phyloP scores from a whole-genome alignment of 495 filamentous ascomycete species.

The Talaromyces proteolyticus region DNA sequence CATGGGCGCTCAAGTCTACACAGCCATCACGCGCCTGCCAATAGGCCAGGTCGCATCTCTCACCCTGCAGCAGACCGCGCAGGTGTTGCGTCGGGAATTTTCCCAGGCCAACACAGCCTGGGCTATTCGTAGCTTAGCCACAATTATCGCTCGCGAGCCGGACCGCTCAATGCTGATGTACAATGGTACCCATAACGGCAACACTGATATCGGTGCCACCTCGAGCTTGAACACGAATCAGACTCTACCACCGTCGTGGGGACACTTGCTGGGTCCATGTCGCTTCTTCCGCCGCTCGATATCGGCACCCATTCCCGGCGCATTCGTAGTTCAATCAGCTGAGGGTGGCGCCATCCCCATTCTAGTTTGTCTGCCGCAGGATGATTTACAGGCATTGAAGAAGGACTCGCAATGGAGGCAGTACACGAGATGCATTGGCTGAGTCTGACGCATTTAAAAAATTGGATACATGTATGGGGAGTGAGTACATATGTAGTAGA shows the following conservation, averaged over 20 bases:
- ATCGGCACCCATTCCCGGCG: conserved; percentile 15
- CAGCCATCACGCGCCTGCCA: conserved; percentile 15
- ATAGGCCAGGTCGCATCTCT: conserved; percentile 9
- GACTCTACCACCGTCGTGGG: conserved; percentile 19
- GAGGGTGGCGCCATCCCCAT: conserved; percentile 12
- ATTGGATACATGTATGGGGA: too few species aligned
- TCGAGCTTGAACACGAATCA: conserved; percentile 16
- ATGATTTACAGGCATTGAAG: conserved; percentile 15
- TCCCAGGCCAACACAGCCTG: conserved; percentile 19
- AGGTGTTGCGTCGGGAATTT: conserved; percentile 20
- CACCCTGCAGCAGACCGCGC: conserved; percentile 19
- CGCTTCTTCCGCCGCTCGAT: conserved; percentile 23
- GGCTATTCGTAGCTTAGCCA: conserved; percentile 32
- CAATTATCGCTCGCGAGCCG: conserved; percentile 22
- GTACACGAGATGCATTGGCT: conserved; percentile 21
- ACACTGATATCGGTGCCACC: conserved; percentile 24
- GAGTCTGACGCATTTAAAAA: too few species aligned
- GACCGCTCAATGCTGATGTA: conserved; percentile 33
- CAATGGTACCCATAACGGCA: conserved; percentile 19
- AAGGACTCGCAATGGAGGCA: conserved; percentile 16
- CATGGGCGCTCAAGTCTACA: conserved; percentile 31
- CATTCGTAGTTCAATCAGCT: conserved; percentile 10
- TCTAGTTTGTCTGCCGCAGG: conserved; percentile 19
- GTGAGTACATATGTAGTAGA: too few species aligned
- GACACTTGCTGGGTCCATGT: conserved; percentile 13